Evolutionary conservation across 208 protist genomes (phyloP).

Genomic region (Crithidia fasciculata): DNA sequence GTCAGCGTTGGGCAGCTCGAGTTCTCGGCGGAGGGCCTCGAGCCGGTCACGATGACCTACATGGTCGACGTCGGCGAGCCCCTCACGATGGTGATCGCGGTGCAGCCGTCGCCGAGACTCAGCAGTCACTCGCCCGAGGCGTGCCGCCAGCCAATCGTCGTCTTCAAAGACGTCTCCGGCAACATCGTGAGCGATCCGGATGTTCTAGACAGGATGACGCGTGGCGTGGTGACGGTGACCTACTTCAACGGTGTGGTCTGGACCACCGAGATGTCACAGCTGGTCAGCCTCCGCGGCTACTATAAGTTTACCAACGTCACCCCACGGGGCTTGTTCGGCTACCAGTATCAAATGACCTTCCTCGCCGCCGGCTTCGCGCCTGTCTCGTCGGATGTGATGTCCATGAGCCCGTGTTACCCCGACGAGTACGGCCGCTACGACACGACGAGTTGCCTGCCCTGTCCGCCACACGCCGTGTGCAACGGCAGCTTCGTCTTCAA

Average conservation of each 20-base stretch:
- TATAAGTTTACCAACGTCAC: conserved; percentile 34
- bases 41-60: conserved; percentile 20
- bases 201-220: not conserved
- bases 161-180: conserved; percentile 40
- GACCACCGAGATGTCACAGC: not conserved
- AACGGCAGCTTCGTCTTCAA: conserved; percentile 54
- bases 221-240: not conserved
- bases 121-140: conserved; percentile 20
- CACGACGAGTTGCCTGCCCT: conserved; percentile 35
- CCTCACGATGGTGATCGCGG: conserved; percentile 25
- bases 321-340: conserved; percentile 33
- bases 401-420: conserved; percentile 24
- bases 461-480: conserved; percentile 39
- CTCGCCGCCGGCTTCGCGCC: conserved; percentile 17
- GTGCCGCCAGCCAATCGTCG: conserved; percentile 36
- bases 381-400: conserved; percentile 26
- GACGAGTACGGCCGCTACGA: conserved; percentile 45
- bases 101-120: conserved; percentile 32
- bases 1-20: conserved; percentile 36
- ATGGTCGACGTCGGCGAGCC: conserved; percentile 40
- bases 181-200: conserved; percentile 34
- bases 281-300: conserved; percentile 13
- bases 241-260: conserved; percentile 33
- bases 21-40: conserved; percentile 27
- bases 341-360: conserved; percentile 31